These are phyloP conservation scores for Takakia lepidozioides DNA, from an alignment of 225 moss, liverwort and hornwort species.

Conservation along the genomic window DNA sequence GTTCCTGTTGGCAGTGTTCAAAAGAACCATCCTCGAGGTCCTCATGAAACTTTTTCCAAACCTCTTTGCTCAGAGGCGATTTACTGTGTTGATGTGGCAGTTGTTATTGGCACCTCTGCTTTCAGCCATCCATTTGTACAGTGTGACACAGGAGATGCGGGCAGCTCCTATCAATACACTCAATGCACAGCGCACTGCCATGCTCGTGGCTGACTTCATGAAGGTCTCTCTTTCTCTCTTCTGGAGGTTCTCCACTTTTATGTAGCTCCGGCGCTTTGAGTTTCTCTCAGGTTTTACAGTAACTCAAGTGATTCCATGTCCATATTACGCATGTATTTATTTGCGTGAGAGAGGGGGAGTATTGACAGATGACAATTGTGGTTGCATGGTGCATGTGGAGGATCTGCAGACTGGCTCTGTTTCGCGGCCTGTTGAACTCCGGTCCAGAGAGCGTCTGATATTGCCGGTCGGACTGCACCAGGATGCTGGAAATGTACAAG, in stretches of 20 bases:
- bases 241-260: too few species aligned
- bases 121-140: slow-evolving; percentile 79
- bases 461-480: slow-evolving; percentile 55
- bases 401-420: slow-evolving; percentile 67
- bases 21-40: background rate
- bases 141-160: slow-evolving; percentile 95
- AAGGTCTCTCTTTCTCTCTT: slow-evolving; percentile 32
- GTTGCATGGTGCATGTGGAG: too few species aligned
- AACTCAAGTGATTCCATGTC: too few species aligned
- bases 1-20: too few species aligned
- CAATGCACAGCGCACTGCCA: slow-evolving; percentile 87
- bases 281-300: background rate
- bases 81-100: slow-evolving; percentile 27
- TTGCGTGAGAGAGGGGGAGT: background rate
- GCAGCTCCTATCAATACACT: slow-evolving; percentile 97
- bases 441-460: slow-evolving; percentile 77
- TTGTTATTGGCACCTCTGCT: slow-evolving; percentile 70
- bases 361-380: too few species aligned
- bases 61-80: background rate
- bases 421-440: slow-evolving; percentile 76
- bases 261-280: too few species aligned
- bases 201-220: slow-evolving; percentile 86
- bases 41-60: background rate
- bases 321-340: too few species aligned
- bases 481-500: slow-evolving; percentile 85